Conservation (phyloP, 2,329 filamentous ascomycete genomes). For the Alternaria brassicicola region DNA sequence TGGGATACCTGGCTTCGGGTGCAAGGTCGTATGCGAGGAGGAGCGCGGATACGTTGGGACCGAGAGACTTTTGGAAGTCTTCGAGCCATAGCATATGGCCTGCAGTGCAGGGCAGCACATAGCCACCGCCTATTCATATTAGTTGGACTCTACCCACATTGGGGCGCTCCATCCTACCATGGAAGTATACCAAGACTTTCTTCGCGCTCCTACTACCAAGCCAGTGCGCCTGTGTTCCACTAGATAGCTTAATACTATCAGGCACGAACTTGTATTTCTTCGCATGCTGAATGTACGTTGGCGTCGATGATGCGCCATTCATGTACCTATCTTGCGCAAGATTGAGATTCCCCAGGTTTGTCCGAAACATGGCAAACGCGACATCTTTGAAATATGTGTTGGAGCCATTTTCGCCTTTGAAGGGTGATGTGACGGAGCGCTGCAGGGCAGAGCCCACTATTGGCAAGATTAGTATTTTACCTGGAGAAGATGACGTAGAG, state of each 20-base stretch:
- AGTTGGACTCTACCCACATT: not conserved
- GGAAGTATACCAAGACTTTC: conserved; percentile 55
- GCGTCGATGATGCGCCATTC: conserved; percentile 33
- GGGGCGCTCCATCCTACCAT: conserved; percentile 43
- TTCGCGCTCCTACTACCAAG: conserved; percentile 49
- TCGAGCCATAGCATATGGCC: conserved; percentile 58
- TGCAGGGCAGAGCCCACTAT: conserved; percentile 43
- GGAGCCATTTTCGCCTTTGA: conserved; percentile 45
- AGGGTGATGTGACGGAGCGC: conserved; percentile 43
- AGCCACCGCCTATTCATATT: conserved; percentile 60
- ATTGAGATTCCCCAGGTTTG: conserved; percentile 37
- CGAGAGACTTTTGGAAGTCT: conserved; percentile 53
- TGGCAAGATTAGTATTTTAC: not conserved
- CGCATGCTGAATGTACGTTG: conserved; percentile 45
- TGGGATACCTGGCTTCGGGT: conserved; percentile 55
- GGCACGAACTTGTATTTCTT: conserved; percentile 46
- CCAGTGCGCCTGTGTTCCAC: conserved; percentile 56
- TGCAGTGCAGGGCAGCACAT: conserved; percentile 55
- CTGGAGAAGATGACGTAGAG: not conserved
- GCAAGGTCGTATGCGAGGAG: conserved; percentile 66
- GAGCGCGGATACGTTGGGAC: conserved; percentile 57
- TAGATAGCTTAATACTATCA: conserved; percentile 46
- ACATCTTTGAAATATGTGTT: conserved; percentile 48
- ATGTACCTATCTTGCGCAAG: conserved; percentile 46
- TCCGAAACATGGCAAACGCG: conserved; percentile 38